phyloP scores from a whole-genome alignment of 1,284 basidiomycete species.

The Apiotrichum domesticum region DNA sequence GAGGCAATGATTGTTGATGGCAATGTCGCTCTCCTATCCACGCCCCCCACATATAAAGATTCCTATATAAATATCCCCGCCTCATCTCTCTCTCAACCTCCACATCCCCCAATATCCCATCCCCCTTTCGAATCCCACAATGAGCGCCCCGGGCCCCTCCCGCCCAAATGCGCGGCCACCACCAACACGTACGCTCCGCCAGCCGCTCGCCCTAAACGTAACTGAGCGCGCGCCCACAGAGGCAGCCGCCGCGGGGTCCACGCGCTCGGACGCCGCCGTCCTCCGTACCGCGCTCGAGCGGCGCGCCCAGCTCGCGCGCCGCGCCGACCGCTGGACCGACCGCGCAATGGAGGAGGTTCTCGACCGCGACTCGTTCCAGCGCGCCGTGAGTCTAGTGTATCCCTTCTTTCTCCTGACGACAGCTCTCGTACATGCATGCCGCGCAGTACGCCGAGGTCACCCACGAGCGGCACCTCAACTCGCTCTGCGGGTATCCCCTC shows the following conservation, averaged over 20 bases:
- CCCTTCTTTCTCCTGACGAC: not conserved
- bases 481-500: slow-evolving; percentile 33
- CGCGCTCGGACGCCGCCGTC: slow-evolving; percentile 4
- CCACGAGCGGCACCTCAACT: slow-evolving; percentile 39
- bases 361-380: slow-evolving; percentile 3
- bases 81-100: no score
- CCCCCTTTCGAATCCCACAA: not conserved
- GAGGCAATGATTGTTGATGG: no score
- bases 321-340: slow-evolving; percentile 18
- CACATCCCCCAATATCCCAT: not conserved
- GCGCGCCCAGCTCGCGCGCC: slow-evolving; percentile 4
- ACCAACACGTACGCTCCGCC: slow-evolving; percentile 2
- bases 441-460: slow-evolving; percentile 29
- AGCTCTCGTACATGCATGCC: slow-evolving; percentile 21
- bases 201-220: slow-evolving; percentile 1
- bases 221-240: not conserved
- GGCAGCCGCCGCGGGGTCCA: not conserved
- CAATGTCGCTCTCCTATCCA: no score
- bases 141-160: no score
- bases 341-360: slow-evolving; percentile 16
- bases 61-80: no score
- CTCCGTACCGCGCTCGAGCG: slow-evolving; percentile 8
- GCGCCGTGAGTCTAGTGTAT: slow-evolving; percentile 6
- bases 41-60: no score
- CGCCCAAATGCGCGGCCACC: no score